Conservation (phyloP, 2,329 filamentous ascomycete species). For the Aspergillus neoniger region DNA sequence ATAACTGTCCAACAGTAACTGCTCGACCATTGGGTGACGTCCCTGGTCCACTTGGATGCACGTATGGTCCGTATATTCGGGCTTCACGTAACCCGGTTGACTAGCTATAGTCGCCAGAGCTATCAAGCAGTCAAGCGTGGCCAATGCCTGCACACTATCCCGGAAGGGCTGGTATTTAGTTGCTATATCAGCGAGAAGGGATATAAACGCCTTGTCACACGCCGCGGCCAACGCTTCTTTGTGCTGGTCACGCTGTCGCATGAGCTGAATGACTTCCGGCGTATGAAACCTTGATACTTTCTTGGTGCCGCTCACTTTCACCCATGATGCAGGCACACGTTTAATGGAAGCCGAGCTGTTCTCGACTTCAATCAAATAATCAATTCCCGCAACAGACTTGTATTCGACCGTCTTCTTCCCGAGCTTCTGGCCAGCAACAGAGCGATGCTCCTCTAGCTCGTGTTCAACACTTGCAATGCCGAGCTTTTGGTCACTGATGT, state of each 20-base stretch:
- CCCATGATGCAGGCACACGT: conserved; percentile 89
- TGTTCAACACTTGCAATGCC: conserved; percentile 91
- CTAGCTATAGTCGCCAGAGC: conserved; percentile 81
- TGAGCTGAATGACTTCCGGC: conserved; percentile 78
- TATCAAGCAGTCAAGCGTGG: conserved; percentile 84
- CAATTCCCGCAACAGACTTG: conserved; percentile 82
- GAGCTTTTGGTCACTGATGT: conserved; percentile 83
- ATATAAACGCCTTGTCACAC: conserved; percentile 78
- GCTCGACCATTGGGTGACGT: conserved; percentile 94
- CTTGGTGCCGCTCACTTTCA: conserved; percentile 93
- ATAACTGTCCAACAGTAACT: conserved; percentile 79
- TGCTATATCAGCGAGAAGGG: conserved; percentile 72
- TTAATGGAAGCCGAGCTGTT: conserved; percentile 72
- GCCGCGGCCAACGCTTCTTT: conserved; percentile 90
- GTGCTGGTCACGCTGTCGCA: conserved; percentile 88
- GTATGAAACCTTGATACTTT: conserved; percentile 91
- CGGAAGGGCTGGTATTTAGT: conserved; percentile 86
- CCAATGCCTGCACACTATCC: conserved; percentile 82
- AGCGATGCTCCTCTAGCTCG: conserved; percentile 76
- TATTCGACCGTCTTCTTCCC: conserved; percentile 75
- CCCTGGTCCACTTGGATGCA: conserved; percentile 72
- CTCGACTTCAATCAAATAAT: conserved; percentile 89
- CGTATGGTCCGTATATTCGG: conserved; percentile 65
- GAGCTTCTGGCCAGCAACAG: conserved; percentile 70
- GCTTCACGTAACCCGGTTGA: conserved; percentile 85